Evolutionary conservation across 768 basidiomycete species (phyloP).

Genomic region (Suillus subalutaceus): DNA sequence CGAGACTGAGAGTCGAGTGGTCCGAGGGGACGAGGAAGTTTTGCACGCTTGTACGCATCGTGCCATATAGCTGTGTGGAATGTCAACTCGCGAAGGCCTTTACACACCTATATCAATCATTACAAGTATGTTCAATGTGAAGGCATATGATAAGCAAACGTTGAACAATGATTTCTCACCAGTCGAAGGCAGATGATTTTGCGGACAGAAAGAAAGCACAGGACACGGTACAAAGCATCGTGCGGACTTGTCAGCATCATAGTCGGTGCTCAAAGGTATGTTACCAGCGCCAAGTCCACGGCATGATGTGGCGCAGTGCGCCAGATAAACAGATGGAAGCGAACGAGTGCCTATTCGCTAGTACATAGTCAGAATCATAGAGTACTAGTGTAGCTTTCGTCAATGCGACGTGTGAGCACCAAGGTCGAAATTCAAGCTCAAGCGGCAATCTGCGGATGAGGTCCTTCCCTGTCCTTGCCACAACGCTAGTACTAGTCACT

Average conservation of each 20-base stretch:
- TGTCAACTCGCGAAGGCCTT: constrained; percentile 1
- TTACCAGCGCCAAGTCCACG: too few relatives aligned
- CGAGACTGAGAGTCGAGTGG: constrained; percentile 8
- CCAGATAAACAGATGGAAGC: too few relatives aligned
- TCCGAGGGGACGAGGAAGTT: constrained; percentile 4
- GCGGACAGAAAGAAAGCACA: constrained; percentile 1
- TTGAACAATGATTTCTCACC: not conserved
- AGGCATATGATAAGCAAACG: not conserved
- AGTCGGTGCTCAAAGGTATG: not conserved
- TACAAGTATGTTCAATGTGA: not conserved
- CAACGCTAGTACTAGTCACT: too few relatives aligned
- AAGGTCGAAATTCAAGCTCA: too few relatives aligned
- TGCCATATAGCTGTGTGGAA: constrained; percentile 1
- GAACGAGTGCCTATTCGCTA: too few relatives aligned
- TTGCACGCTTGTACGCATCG: not conserved
- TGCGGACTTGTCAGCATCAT: not conserved
- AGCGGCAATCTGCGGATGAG: too few relatives aligned
- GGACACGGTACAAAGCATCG: not conserved
- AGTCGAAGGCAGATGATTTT: constrained; percentile 7
- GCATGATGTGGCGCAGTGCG: too few relatives aligned
- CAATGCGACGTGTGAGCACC: too few relatives aligned
- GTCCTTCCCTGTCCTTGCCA: too few relatives aligned
- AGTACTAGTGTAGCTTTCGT: too few relatives aligned
- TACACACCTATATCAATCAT: constrained; percentile 2
- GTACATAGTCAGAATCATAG: too few relatives aligned